A percentile compares a stretch with the other conserved stretches of the same genome.
phyloP scores from a whole-genome alignment of 257 asterid species.

The Verbena officinalis region DNA sequence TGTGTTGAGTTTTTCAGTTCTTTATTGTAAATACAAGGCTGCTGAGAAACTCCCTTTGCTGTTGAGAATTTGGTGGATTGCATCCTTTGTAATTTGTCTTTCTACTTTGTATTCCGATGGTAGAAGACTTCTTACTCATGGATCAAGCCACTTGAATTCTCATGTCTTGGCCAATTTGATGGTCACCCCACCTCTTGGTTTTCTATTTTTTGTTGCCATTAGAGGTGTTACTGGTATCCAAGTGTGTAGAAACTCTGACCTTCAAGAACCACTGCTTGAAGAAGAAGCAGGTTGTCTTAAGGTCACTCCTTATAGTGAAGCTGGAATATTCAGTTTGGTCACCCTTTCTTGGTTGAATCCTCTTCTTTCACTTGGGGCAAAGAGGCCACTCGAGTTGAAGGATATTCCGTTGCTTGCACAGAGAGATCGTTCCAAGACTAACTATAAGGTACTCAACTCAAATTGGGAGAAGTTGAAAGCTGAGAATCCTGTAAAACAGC shows the following conservation, averaged over 20 bases:
- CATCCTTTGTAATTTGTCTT: slow-evolving; percentile 63
- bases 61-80: slow-evolving; percentile 85
- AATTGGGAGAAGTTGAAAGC: slow-evolving; percentile 86
- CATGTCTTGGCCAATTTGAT: slow-evolving; percentile 73
- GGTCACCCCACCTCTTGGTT: slow-evolving; percentile 66
- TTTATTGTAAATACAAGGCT: slow-evolving; percentile 56
- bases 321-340: slow-evolving; percentile 81
- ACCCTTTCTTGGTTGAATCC: slow-evolving; percentile 97
- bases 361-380: slow-evolving; percentile 88
- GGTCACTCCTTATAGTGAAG: slow-evolving; percentile 87
- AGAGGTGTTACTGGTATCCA: slow-evolving; percentile 71
- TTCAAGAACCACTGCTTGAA: slow-evolving; percentile 62
- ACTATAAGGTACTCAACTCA: slow-evolving; percentile 67
- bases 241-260: slow-evolving; percentile 59
- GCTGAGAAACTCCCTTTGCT: slow-evolving; percentile 57
- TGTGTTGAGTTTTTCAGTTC: slow-evolving; percentile 67
- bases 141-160: slow-evolving; percentile 58
- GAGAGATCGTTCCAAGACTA: slow-evolving; percentile 88
- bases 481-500: slow-evolving; percentile 56
- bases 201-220: slow-evolving; percentile 70
- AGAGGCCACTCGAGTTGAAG: slow-evolving; percentile 92
- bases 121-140: slow-evolving; percentile 54
- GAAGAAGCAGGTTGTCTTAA: slow-evolving; percentile 93
- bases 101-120: slow-evolving; percentile 62
- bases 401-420: slow-evolving; percentile 86